Conservation (phyloP, 129 eudicot genomes). For the Flaveria ramosissima region DNA sequence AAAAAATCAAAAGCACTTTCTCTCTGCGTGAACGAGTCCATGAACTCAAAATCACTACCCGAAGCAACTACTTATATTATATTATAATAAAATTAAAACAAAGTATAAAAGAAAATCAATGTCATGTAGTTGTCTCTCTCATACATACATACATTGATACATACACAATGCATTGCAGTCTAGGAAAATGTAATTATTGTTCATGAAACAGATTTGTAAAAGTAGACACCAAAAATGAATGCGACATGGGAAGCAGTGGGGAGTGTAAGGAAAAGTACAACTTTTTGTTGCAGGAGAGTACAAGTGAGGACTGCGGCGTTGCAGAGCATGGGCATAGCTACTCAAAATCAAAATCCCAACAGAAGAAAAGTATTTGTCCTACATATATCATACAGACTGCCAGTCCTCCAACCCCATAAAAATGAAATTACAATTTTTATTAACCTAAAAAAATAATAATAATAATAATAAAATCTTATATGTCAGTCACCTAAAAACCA, state of each 20-base stretch:
- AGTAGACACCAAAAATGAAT: conserved; percentile 19
- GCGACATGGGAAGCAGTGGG: conserved; percentile 17
- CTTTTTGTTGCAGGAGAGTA: conserved; percentile 36
- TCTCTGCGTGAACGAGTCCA: too few species aligned
- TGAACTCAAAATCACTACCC: too few species aligned
- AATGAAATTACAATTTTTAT: background rate
- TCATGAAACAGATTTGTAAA: background rate
- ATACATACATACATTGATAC: background rate
- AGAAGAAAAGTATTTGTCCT: conserved; percentile 34
- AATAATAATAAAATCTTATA: background rate
- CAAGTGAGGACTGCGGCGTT: conserved; percentile 32
- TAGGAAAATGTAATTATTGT: conserved; percentile 6
- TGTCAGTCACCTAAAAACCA: conserved; percentile 31
- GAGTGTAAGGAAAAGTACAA: conserved; percentile 32
- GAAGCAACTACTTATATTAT: too few species aligned
- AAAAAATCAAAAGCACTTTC: too few species aligned
- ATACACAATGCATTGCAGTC: background rate
- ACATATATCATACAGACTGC: conserved; percentile 28
- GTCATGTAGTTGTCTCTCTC: background rate
- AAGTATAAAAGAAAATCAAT: too few species aligned
- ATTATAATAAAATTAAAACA: too few species aligned
- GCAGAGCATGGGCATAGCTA: conserved; percentile 36
- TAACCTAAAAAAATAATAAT: background rate
- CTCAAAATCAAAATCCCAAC: conserved; percentile 30
- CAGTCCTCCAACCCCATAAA: conserved; percentile 3